These are phyloP conservation scores for Syzygium aqueum DNA, from an alignment of 345 rosid genomes.

Conservation along the genomic window DNA sequence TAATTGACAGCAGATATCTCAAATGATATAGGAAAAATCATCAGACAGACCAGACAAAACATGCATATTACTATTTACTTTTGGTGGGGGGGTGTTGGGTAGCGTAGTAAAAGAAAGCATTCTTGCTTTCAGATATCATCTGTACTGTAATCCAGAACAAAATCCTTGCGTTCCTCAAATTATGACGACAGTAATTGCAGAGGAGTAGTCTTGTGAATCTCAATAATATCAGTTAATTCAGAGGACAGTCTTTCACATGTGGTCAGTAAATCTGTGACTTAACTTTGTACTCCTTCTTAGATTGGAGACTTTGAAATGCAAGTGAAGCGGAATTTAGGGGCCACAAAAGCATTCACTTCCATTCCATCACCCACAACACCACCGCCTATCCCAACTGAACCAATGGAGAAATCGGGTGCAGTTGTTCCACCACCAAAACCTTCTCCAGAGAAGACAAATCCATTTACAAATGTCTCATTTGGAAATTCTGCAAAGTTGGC, in stretches of 20 bases:
- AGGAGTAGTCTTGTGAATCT: not conserved
- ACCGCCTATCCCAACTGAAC: constrained; percentile 79
- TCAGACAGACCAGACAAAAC: not conserved
- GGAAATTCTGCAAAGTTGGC: constrained; percentile 65
- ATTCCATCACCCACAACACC: constrained; percentile 55
- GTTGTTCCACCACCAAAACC: constrained; percentile 32
- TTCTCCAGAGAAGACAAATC: constrained; percentile 41
- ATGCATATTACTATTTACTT: not conserved
- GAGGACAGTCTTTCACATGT: not conserved
- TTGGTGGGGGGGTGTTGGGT: not conserved
- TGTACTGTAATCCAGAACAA: not conserved
- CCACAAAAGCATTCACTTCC: constrained; percentile 30
- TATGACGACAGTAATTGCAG: not conserved
- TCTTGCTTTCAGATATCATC: not conserved
- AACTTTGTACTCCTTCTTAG: constrained; percentile 16
- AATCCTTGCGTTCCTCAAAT: not conserved
- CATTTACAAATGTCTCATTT: constrained; percentile 49
- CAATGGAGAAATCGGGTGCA: constrained; percentile 55
- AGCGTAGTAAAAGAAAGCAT: not conserved
- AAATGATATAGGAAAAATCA: not conserved
- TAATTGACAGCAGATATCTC: not conserved
- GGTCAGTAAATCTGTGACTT: not conserved
- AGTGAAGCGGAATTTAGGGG: constrained; percentile 64
- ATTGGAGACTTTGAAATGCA: constrained; percentile 93
- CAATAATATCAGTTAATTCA: not conserved